These are phyloP conservation scores for Monosporozyma solicola DNA, from an alignment of 805 yeast species.

Conservation along the genomic window DNA sequence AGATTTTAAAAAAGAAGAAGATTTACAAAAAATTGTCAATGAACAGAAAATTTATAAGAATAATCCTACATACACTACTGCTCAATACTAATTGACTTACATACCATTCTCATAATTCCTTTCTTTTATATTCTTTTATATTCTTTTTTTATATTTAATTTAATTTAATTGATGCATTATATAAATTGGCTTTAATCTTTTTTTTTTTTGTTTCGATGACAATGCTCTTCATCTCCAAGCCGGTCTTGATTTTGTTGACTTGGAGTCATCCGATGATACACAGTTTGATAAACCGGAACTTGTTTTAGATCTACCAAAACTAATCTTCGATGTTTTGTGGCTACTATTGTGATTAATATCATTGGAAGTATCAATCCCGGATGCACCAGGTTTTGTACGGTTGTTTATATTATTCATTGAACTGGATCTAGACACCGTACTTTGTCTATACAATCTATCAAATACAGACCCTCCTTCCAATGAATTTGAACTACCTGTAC, in stretches of 20 bases:
- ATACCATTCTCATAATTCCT: not conserved
- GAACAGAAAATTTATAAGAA: conserved; percentile 5
- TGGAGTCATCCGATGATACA: not conserved
- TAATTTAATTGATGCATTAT: not conserved
- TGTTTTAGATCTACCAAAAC: conserved; percentile 12
- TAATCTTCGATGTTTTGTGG: conserved; percentile 1
- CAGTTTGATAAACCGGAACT: conserved; percentile 8
- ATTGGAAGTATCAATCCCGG: not conserved
- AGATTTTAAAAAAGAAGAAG: conserved; percentile 26
- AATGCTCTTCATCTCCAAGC: conserved; percentile 9
- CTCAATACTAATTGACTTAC: not conserved
- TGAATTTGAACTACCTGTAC: not conserved
- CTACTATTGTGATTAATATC: not conserved
- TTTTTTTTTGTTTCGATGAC: not conserved
- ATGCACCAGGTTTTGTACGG: not conserved
- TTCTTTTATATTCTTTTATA: not conserved
- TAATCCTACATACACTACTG: not conserved
- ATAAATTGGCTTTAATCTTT: not conserved
- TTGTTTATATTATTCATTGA: conserved; percentile 13
- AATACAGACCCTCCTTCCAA: conserved; percentile 13
- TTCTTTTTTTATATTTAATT: not conserved
- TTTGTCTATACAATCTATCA: conserved; percentile 19
- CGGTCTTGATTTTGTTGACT: conserved; percentile 5
- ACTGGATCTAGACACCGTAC: conserved; percentile 15
- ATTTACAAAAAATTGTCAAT: conserved; percentile 24